Evolutionary conservation across 129 eudicot species (phyloP).

Genomic region (Scalesia atractyloides): DNA sequence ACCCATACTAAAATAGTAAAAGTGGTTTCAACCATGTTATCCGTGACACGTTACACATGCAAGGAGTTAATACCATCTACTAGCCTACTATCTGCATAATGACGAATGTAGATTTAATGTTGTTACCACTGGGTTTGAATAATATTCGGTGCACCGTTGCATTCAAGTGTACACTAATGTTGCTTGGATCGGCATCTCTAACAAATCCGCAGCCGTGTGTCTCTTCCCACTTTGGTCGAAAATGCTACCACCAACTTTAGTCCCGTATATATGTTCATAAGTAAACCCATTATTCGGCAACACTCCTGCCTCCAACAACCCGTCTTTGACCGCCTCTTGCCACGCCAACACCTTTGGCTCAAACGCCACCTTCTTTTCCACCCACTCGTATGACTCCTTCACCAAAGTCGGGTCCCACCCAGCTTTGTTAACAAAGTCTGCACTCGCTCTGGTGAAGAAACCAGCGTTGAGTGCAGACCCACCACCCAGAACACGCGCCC

Average conservation of each 20-base stretch:
- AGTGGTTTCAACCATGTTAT: neutral
- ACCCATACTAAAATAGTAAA: neutral
- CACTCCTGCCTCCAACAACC: slow-evolving; percentile 71
- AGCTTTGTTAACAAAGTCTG: slow-evolving; percentile 32
- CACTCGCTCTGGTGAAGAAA: slow-evolving; percentile 66
- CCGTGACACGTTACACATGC: no score
- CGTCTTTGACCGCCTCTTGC: slow-evolving; percentile 81
- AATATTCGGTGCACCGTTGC: slow-evolving; percentile 67
- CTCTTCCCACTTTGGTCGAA: slow-evolving; percentile 67
- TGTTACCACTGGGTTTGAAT: slow-evolving; percentile 49
- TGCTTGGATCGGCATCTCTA: slow-evolving; percentile 66
- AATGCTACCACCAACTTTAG: slow-evolving; percentile 78
- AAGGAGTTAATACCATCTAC: neutral
- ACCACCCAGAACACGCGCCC: slow-evolving; percentile 82
- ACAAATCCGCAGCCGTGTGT: slow-evolving; percentile 83
- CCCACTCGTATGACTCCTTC: slow-evolving; percentile 72
- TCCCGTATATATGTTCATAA: slow-evolving; percentile 64
- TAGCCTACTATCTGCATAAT: neutral
- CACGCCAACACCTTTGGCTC: slow-evolving; percentile 59
- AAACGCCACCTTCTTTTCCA: slow-evolving; percentile 67
- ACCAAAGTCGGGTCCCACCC: slow-evolving; percentile 61
- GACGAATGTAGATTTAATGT: slow-evolving; percentile 1
- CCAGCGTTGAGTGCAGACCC: slow-evolving; percentile 87
- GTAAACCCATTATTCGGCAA: slow-evolving; percentile 64
- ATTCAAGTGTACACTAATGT: slow-evolving; percentile 52